Conservation (phyloP, 2,329 filamentous ascomycete species). For the Erysiphe pulchra region DNA sequence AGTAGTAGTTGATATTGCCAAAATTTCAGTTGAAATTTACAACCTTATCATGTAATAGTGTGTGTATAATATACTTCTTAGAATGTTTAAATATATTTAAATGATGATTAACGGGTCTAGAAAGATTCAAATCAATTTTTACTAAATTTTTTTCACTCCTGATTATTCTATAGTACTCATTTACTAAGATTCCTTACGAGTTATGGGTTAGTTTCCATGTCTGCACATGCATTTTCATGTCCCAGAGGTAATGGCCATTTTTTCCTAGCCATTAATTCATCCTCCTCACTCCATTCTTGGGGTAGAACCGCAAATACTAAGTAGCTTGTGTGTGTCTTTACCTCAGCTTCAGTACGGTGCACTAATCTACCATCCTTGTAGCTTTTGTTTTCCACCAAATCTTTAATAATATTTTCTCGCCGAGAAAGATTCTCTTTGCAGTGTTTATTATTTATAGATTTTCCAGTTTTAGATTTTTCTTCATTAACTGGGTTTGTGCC, state of each 20-base stretch:
- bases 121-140: no score
- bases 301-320: conserved; percentile 79
- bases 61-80: no score
- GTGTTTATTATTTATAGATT: conserved; percentile 1
- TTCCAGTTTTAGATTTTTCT: neutral
- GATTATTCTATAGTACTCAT: no score
- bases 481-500: neutral
- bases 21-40: no score
- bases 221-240: neutral
- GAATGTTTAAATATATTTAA: no score
- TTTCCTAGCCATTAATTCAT: conserved; percentile 42
- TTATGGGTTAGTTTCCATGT: no score
- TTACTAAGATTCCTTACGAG: no score
- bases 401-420: conserved; percentile 12
- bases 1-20: no score
- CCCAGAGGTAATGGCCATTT: conserved; percentile 21
- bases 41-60: no score
- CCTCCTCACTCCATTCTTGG: conserved; percentile 59
- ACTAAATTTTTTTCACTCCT: no score
- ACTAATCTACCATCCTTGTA: conserved; percentile 57
- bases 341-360: conserved; percentile 60
- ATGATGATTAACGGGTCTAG: no score
- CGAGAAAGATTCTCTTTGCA: conserved; percentile 14
- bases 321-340: conserved; percentile 96
- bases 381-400: conserved; percentile 20